These are phyloP conservation scores for Globisporangium echinulatum DNA, from an alignment of 352 stramenopile genomes.

Conservation along the genomic window DNA sequence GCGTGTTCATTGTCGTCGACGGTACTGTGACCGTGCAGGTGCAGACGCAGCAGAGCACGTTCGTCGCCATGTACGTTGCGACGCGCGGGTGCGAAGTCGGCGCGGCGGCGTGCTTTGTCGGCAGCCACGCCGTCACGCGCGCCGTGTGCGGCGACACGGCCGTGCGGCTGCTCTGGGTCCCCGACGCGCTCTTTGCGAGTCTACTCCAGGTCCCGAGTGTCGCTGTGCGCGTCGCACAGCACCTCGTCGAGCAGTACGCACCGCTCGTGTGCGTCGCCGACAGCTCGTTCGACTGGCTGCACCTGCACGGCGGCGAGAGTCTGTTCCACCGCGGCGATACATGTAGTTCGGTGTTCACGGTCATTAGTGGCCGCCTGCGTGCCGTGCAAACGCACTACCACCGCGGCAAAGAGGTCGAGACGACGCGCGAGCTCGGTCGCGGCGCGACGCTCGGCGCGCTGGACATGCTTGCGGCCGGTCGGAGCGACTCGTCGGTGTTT, in stretches of 20 bases:
- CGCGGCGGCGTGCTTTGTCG: constrained; percentile 60
- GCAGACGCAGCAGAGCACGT: constrained; percentile 24
- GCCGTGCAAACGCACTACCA: constrained; percentile 63
- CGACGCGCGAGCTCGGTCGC: constrained; percentile 72
- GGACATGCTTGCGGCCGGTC: constrained; percentile 71
- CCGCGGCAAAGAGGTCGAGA: constrained; percentile 60
- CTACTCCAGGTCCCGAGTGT: constrained; percentile 46
- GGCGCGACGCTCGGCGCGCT: constrained; percentile 72
- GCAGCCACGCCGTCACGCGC: constrained; percentile 30
- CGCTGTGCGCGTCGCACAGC: constrained; percentile 41
- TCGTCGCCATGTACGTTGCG: constrained; percentile 42
- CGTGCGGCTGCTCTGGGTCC: constrained; percentile 44
- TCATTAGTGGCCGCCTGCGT: constrained; percentile 74
- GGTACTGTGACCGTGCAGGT: constrained; percentile 55
- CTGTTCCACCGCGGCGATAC: constrained; percentile 72
- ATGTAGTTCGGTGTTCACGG: constrained; percentile 75
- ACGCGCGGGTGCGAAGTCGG: constrained; percentile 62
- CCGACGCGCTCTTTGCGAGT: constrained; percentile 47
- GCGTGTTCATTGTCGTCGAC: constrained; percentile 56
- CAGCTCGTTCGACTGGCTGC: constrained; percentile 79
- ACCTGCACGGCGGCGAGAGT: constrained; percentile 76
- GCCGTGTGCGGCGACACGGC: constrained; percentile 45
- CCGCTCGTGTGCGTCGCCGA: constrained; percentile 62
- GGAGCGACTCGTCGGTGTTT: constrained; percentile 79
- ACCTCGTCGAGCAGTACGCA: constrained; percentile 72